Base-by-base conservation (phyloP, 495 filamentous ascomycete species). In the Parmelia sp. region DNA sequence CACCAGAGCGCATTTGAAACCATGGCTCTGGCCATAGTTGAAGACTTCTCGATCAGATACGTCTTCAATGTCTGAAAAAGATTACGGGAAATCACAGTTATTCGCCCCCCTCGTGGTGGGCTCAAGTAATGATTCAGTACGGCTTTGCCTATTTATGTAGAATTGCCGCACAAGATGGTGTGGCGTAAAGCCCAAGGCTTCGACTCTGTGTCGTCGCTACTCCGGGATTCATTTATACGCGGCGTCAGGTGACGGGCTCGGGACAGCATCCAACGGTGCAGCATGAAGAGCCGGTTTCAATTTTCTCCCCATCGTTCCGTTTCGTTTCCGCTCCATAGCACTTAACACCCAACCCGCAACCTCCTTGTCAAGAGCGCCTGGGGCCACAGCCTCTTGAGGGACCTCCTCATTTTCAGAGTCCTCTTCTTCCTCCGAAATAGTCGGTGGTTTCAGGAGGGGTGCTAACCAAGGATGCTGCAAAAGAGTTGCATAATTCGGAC, bases 391-490 rank as follows among this genome's bases (percentile, higher is more conserved):
- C 45, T 80, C 75, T 36, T 75, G 72, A 15, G 76, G 73, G 23
- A 74, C 53, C 12, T 66, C 79, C 44, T 80, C 79, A 10, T 75
- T 71, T 1, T 68, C 57, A 33, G 65, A 75, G 35, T 78, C 84
- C 70, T 90, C 88, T 35, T 87, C 85, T 63, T 86, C 86, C 70
- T 92, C 90, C 5, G 83, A 74, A 69, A 96, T 96, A 6, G 87
- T 90, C 40, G 85, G 83, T n/a, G 93, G 93, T 63, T 91, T 89
- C 71, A 88, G 83, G 36, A 98, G 79, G 1, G 86, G 79, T 55
- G 86, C 80, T 5, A 98, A 80, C 94, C 94, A 98, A 58, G 89
- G 84, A 72, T 97, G 95, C 65, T 87, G 84, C 19, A 98, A 79
- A 25, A 98, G 82, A 82, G 90, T 91, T 53, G 86, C 82, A 75